These are phyloP conservation scores for Aspergillus viridinutans DNA, from an alignment of 2,329 filamentous ascomycete species.

Conservation along the genomic window DNA sequence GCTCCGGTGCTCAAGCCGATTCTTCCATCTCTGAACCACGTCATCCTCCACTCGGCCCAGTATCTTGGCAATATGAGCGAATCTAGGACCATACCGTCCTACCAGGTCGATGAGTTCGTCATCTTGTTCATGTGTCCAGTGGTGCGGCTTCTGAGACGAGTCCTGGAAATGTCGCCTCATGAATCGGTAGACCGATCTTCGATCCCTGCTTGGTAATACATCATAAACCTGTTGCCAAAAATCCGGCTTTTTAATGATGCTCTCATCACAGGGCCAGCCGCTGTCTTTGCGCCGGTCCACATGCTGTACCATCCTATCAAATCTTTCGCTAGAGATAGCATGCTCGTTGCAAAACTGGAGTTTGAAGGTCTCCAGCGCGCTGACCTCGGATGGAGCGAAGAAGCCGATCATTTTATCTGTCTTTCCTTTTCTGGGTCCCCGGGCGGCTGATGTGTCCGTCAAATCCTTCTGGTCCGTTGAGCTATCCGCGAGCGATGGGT, in stretches of 20 bases:
- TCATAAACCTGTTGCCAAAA: slow-evolving; percentile 36
- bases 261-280: slow-evolving; percentile 20
- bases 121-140: slow-evolving; percentile 41
- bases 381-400: slow-evolving; percentile 29
- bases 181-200: slow-evolving; percentile 38
- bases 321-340: slow-evolving; percentile 15
- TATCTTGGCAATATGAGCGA: slow-evolving; percentile 33
- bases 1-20: slow-evolving; percentile 34
- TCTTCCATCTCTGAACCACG: slow-evolving; percentile 42
- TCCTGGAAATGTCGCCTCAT: slow-evolving; percentile 42
- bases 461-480: neutral
- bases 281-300: slow-evolving; percentile 20
- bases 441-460: neutral
- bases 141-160: slow-evolving; percentile 31
- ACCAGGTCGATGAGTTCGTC: slow-evolving; percentile 35
- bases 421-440: neutral
- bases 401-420: slow-evolving; percentile 22
- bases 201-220: slow-evolving; percentile 34
- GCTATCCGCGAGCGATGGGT: neutral
- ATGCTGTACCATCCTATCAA: slow-evolving; percentile 34
- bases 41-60: slow-evolving; percentile 39
- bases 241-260: slow-evolving; percentile 23
- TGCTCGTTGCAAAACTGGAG: slow-evolving; percentile 31
- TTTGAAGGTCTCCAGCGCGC: slow-evolving; percentile 29
- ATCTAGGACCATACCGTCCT: slow-evolving; percentile 32